Evolutionary conservation across 2,329 filamentous ascomycete genomes (phyloP), one percentile per base, ranked within the genome.

Genomic region (Triangularia verruculosa): DNA sequence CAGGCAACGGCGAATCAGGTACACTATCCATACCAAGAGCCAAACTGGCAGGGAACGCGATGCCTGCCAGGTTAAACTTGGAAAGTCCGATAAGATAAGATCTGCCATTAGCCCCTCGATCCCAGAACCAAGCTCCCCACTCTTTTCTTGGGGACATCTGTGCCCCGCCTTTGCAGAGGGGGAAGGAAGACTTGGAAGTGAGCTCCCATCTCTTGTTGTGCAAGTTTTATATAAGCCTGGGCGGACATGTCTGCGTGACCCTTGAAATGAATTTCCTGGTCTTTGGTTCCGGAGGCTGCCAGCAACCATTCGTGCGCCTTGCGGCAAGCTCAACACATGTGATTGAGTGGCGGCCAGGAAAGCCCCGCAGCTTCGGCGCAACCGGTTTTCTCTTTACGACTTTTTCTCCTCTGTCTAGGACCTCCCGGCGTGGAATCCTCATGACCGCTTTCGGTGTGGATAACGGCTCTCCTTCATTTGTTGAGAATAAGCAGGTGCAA

Each of bases 81-180:
- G n/a, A n/a, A n/a, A 25, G 30, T 20, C 7, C 22, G 68, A 70
- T 69, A 66, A 65, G 66, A 65, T 67, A 69, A 70, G 65, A 61
- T 61, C 53, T 34, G 47, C 22, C 32, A 61, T 57, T 25, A 24
- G 13, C 57, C 32, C 57, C 32, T 47, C 57, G 2, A 34, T 43
- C 32, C 13, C 15, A 4, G 15, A 51, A 59, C 20, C 1, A 25
- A 47, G 39, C 57, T 28, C 57, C 34, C 17, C 56, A 28, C 57
- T 27, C 51, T 54, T 54, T 22, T 30, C 11, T 43, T 12, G 27
- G 25, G 17, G 32, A 58, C 32, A 25, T 20, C 55, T 32, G 32
- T 58, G 56, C 32, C 56, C 56, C 56, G 28, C 56, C 30, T 24
- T 20, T 56, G 25, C 54, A 20, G 39, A 47, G n/a, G n/a, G 39